These are phyloP conservation scores for Saccharomyces pastorianus DNA, from an alignment of 1,139 yeast genomes.

Conservation along the genomic window DNA sequence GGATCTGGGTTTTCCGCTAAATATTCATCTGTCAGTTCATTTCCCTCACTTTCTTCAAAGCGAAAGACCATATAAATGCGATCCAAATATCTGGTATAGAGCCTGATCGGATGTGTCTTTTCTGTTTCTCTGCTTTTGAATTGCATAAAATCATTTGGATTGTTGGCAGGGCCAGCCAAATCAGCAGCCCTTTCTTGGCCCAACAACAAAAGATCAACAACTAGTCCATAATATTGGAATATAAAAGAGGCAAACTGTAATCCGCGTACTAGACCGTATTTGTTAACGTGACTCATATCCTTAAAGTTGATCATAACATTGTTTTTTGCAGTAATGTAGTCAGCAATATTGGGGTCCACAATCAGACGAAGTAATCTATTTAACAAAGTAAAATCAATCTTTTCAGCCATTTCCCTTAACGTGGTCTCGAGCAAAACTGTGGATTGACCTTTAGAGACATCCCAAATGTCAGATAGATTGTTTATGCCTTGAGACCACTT, in stretches of 20 bases:
- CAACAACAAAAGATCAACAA: conserved; percentile 69
- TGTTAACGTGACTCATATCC: conserved; percentile 92
- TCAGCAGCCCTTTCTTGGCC: conserved; percentile 86
- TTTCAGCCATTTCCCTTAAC: conserved; percentile 65
- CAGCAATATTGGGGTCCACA: conserved; percentile 88
- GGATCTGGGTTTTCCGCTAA: conserved; percentile 87
- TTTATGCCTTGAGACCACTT: conserved; percentile 96
- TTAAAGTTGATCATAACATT: conserved; percentile 76
- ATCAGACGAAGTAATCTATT: conserved; percentile 73
- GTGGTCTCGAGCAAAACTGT: conserved; percentile 79
- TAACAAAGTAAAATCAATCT: conserved; percentile 77
- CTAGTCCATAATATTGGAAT: conserved; percentile 81
- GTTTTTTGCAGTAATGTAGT: conserved; percentile 87
- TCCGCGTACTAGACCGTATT: conserved; percentile 81
- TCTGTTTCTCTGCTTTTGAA: conserved; percentile 55
- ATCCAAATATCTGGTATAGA: conserved; percentile 79
- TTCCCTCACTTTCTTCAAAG: conserved; percentile 64
- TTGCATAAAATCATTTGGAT: conserved; percentile 73
- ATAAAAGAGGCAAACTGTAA: conserved; percentile 85
- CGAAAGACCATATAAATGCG: conserved; percentile 72
- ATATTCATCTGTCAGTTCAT: conserved; percentile 66
- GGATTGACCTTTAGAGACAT: conserved; percentile 60
- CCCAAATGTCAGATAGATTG: conserved; percentile 73
- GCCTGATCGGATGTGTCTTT: conserved; percentile 60
- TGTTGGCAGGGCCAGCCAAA: conserved; percentile 67